These are phyloP conservation scores for Iberis pinnata DNA, from an alignment of 345 rosid genomes.

Conservation along the genomic window DNA sequence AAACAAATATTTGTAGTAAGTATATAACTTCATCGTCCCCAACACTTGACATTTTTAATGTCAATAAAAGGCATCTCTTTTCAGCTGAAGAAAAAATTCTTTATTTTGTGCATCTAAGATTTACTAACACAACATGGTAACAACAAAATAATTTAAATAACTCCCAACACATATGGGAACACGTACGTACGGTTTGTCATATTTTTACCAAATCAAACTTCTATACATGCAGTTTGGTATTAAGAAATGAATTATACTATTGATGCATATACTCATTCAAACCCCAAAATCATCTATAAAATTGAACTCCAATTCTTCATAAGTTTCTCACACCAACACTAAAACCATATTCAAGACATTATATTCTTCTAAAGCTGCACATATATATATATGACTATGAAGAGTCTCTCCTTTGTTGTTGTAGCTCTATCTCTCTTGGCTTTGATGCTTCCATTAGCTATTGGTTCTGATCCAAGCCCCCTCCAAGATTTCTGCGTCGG, in stretches of 20 bases:
- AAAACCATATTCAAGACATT: not conserved
- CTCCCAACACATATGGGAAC: not conserved
- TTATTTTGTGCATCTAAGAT: not conserved
- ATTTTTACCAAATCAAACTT: constrained; percentile 11
- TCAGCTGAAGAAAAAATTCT: not conserved
- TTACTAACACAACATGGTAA: not conserved
- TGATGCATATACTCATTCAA: constrained; percentile 13
- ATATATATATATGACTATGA: not conserved
- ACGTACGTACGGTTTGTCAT: not conserved
- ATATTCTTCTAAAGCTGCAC: no score
- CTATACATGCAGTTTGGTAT: not conserved
- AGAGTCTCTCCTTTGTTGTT: constrained; percentile 5
- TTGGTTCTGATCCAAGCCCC: constrained; percentile 3
- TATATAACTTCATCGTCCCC: not conserved
- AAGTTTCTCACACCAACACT: constrained; percentile 4
- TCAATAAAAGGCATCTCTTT: not conserved
- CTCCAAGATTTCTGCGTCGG: constrained; percentile 22
- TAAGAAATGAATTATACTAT: not conserved
- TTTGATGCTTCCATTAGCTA: constrained; percentile 9
- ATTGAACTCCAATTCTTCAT: not conserved
- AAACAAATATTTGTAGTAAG: not conserved
- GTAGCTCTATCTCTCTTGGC: constrained; percentile 15
- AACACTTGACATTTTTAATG: constrained; percentile 4
- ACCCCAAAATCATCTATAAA: constrained; percentile 1
- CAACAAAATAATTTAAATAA: not conserved